Conservation (phyloP, 2,329 filamentous ascomycete species). For the Claviceps arundinis region DNA sequence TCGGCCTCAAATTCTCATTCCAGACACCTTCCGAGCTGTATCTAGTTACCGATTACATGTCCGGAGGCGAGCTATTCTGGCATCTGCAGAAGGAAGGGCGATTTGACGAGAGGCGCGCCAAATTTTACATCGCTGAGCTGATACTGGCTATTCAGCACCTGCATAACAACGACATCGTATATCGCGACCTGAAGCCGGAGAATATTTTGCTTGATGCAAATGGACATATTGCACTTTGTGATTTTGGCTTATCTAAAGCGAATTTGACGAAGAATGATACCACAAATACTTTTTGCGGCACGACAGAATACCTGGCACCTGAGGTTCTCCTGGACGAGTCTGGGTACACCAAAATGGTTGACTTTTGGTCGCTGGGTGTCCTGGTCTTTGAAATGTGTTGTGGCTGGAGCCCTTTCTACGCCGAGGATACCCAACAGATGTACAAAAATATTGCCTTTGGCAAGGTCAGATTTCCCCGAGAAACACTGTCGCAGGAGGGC, state of each 20-base stretch:
- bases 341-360: conserved; percentile 99
- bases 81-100: conserved; percentile 94
- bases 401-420: conserved; percentile 97
- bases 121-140: conserved; percentile 97
- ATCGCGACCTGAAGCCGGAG: conserved; percentile 92
- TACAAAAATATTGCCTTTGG: conserved; percentile 99
- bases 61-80: conserved; percentile 95
- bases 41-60: conserved; percentile 99
- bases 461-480: conserved; percentile 90
- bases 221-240: conserved; percentile 92
- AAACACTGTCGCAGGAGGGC: conserved; percentile 87
- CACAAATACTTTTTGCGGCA: conserved; percentile 97
- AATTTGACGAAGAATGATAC: conserved; percentile 95
- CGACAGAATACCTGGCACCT: conserved; percentile 91
- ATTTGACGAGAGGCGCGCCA: conserved; percentile 86
- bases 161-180: conserved; percentile 94
- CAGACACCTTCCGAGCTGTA: conserved; percentile 95
- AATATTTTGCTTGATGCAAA: conserved; percentile 96
- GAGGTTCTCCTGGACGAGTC: conserved; percentile 92
- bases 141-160: conserved; percentile 91
- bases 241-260: conserved; percentile 94
- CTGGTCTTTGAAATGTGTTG: conserved; percentile 99
- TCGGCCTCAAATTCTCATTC: conserved; percentile 96
- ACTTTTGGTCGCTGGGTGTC: conserved; percentile 97
- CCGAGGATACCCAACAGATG: conserved; percentile 98